Evolutionary conservation across 2,329 filamentous ascomycete species (phyloP), one percentile per base, ranked within the genome.

Genomic region (Penicillium sp.): DNA sequence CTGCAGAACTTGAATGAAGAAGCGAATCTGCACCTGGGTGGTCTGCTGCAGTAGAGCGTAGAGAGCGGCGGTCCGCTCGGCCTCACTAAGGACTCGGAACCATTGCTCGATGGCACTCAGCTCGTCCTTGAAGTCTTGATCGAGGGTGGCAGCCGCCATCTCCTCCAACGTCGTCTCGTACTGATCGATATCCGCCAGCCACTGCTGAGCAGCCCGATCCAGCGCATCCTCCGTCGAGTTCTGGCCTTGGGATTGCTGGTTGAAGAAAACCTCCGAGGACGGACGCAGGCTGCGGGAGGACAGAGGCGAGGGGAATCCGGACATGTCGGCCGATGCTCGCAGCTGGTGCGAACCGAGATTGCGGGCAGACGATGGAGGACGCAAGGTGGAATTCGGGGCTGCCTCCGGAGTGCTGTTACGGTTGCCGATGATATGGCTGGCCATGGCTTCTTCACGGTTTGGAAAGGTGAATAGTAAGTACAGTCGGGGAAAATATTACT

Each of bases 81-180:
- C 92, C 76, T 97, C 94, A 68, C 93, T 97, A 59, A 99, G 80
- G 47, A 99, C 94, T 56, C 92, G 88, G 75, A 99, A 99, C 94
- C 94, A 99, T 79, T 99, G 94, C 77, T 99, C 94, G 68, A 99
- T 99, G 62, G 94, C 94, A 70, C 91, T 97, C 55, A 99, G 84
- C 75, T 99, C 94, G 75, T 97, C 94, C 78, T 99, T 99, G 81
- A 99, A 99, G 70, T 99, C 94, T 78, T 99, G 94, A 70, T 99
- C 94, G 48, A 97, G 80, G n/a, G 94, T 97, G 23, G 94, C 94
- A 26, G 93, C 92, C 36, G 94, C 94, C 94, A 99, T 99, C 72
- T 99, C 94, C 75, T 97, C 94, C 67, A 99, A 76, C 1, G 94
- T 99, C n/a, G 87, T 96, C 80, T 99, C 94, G 68, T 97, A 97